Evolutionary conservation across 306 rosid genomes (phyloP), one percentile per base, ranked within the genome.

Genomic region (Quillaja saponaria): DNA sequence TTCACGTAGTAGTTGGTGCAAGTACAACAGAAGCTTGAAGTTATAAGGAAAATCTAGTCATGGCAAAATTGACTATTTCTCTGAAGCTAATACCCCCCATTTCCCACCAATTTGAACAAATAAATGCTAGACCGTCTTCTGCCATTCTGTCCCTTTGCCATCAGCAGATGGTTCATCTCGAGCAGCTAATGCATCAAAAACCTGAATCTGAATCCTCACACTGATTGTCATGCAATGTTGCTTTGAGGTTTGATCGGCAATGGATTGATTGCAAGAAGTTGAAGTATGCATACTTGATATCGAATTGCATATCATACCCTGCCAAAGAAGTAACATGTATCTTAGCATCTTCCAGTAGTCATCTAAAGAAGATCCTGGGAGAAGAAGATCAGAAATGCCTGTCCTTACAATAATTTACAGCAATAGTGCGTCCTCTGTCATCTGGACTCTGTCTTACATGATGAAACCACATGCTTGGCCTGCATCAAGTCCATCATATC

Each of bases 381-480:
- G n/a, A n/a, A n/a, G n/a, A n/a, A n/a, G n/a, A n/a, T n/a, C n/a
- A n/a, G 38, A 13, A 59, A 68, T 16, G 18, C 13, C 65, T 50
- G 67, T 64, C 63, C 88, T 81, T 74, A 85, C 95, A 89, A 52
- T 89, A 89, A 58, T 85, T 89, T 45, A 90, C 78, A 38, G 96
- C 96, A 60, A 84, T 80, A 35, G 87, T 76, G 31, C 79, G 60
- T 46, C 87, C 90, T 16, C 70, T 70, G 49, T 74, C 79, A 76
- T 82, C 81, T 5, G 81, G 71, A 60, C 81, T 72, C 67, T 90
- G 95, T 59, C 85, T 80, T 52, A 90, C 96, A 64, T 84, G 95
- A 82, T 90, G 96, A 71, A 90, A 86, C 96, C 95, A 90, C 91
- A 84, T 82, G 50, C 91, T 86, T 40, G 96, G 96, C 90, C 96